Conservation (phyloP, 1,284 basidiomycete species). For the Tilletia horrida region DNA sequence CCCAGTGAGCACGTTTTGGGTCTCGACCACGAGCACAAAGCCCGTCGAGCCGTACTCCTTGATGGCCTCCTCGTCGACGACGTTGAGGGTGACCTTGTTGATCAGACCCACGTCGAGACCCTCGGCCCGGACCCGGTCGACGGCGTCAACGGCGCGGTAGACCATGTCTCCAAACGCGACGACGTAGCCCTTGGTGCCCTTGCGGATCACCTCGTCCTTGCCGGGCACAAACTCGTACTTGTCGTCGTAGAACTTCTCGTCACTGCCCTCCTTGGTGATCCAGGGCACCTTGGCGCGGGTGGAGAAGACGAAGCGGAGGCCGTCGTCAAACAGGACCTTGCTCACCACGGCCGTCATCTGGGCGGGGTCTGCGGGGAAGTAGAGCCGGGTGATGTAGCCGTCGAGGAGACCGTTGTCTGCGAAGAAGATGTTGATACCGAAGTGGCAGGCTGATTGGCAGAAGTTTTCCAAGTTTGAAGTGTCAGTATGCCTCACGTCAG, state of each 20-base stretch:
- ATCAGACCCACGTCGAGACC: conserved; percentile 75
- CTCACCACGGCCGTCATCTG: conserved; percentile 75
- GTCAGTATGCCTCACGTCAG: neutral
- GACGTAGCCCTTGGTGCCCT: conserved; percentile 71
- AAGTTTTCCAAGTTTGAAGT: neutral
- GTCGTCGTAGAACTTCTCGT: conserved; percentile 66
- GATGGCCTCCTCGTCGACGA: conserved; percentile 73
- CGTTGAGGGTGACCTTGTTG: conserved; percentile 76
- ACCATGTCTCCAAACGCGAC: conserved; percentile 66
- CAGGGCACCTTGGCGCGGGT: conserved; percentile 80
- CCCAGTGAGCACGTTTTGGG: conserved; percentile 80
- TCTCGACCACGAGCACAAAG: conserved; percentile 78
- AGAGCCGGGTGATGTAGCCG: conserved; percentile 67
- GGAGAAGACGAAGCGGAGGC: conserved; percentile 76
- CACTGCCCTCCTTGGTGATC: conserved; percentile 72
- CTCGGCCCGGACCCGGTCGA: conserved; percentile 66
- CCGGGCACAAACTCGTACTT: conserved; percentile 74
- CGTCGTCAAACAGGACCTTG: conserved; percentile 73
- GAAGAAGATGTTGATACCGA: conserved; percentile 72
- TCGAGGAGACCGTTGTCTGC: conserved; percentile 78
- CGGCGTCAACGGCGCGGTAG: conserved; percentile 74
- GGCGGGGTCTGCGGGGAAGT: conserved; percentile 76
- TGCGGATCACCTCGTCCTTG: conserved; percentile 71
- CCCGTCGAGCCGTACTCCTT: conserved; percentile 68
- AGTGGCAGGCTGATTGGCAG: conserved; percentile 33